phyloP scores from a whole-genome alignment of 2,329 filamentous ascomycete genomes.

The Escovopsis sp. region DNA sequence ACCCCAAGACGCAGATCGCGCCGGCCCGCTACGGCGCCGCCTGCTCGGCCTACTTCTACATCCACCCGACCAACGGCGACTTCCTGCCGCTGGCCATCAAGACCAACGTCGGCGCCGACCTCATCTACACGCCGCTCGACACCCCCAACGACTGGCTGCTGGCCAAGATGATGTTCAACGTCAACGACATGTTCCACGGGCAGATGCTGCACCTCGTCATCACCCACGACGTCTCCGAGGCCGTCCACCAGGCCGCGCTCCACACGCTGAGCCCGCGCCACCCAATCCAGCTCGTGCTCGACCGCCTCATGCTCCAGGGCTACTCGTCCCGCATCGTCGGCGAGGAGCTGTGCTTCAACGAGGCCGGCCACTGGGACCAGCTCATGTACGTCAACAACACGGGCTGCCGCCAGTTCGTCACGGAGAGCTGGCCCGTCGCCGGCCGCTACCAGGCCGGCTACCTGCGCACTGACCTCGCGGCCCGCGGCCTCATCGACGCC shows the following conservation, averaged over 20 bases:
- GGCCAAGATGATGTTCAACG: slow-evolving; percentile 33
- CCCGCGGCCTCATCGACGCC: slow-evolving; percentile 24
- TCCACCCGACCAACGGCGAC: slow-evolving; percentile 21
- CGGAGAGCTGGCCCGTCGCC: slow-evolving; percentile 13
- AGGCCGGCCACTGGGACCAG: slow-evolving; percentile 14
- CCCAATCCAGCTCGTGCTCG: slow-evolving; percentile 24
- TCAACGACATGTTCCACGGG: slow-evolving; percentile 29
- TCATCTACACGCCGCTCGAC: slow-evolving; percentile 31
- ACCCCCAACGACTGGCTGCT: slow-evolving; percentile 30
- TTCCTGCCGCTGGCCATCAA: slow-evolving; percentile 33
- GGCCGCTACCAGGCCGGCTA: slow-evolving; percentile 24
- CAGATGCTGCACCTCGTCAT: slow-evolving; percentile 27
- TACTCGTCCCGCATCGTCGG: slow-evolving; percentile 9
- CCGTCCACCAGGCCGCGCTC: slow-evolving; percentile 27
- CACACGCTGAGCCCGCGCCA: slow-evolving; percentile 30
- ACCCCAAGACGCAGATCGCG: slow-evolving; percentile 7
- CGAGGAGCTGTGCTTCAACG: slow-evolving; percentile 11
- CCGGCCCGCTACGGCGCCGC: slow-evolving; percentile 21
- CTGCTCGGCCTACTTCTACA: slow-evolving; percentile 32
- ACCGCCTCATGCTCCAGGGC: slow-evolving; percentile 15
- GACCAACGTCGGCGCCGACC: slow-evolving; percentile 22
- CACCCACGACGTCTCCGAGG: slow-evolving; percentile 28
- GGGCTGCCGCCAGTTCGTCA: slow-evolving; percentile 14
- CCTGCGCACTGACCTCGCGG: slow-evolving; percentile 20
- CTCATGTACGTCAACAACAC: slow-evolving; percentile 16